A percentile compares a stretch with the other conserved stretches of the same genome.
Evolutionary conservation across 768 basidiomycete species (phyloP).

Genomic region (Cystofilobasidium ferigula): DNA sequence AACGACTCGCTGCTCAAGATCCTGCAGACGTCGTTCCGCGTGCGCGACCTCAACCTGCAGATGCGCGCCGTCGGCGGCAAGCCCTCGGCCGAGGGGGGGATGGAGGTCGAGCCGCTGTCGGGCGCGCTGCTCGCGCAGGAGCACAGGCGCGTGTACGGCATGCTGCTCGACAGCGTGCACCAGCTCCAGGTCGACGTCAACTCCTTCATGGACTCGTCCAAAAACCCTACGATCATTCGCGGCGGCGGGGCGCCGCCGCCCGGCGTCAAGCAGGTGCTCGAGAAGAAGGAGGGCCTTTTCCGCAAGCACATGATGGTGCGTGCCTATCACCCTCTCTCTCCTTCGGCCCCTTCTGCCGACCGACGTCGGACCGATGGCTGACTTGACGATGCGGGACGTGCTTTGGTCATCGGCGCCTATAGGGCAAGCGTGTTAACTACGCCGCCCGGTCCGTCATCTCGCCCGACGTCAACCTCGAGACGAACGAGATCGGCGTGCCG

Average conservation of each 20-base stretch:
- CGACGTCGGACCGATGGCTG: too few species aligned
- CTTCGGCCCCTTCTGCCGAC: too few species aligned
- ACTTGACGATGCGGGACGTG: too few species aligned
- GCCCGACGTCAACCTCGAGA: slow-evolving; percentile 97
- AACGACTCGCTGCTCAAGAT: slow-evolving; percentile 78
- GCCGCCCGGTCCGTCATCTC: slow-evolving; percentile 99
- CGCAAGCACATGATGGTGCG: slow-evolving; percentile 97
- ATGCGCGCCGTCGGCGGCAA: slow-evolving; percentile 39
- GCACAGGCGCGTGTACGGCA: slow-evolving; percentile 51
- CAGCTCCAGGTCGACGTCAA: slow-evolving; percentile 92
- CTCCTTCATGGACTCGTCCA: slow-evolving; percentile 90
- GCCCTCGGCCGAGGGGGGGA: slow-evolving; percentile 48
- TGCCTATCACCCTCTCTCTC: too few species aligned
- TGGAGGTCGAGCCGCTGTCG: slow-evolving; percentile 37
- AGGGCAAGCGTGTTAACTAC: slow-evolving; percentile 99
- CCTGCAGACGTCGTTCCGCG: slow-evolving; percentile 62
- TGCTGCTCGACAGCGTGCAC: slow-evolving; percentile 67
- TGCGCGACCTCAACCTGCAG: slow-evolving; percentile 54
- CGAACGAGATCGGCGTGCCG: slow-evolving; percentile 94
- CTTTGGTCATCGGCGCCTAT: too few species aligned
- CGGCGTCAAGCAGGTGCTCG: slow-evolving; percentile 89
- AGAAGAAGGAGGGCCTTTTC: slow-evolving; percentile 98
- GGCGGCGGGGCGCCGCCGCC: slow-evolving; percentile 82
- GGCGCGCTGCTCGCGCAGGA: slow-evolving; percentile 41
- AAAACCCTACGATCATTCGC: slow-evolving; percentile 74